Evolutionary conservation across 352 stramenopile genomes (phyloP), one percentile per base, ranked within the genome.

Genomic region (Globisporangium okanoganense): DNA sequence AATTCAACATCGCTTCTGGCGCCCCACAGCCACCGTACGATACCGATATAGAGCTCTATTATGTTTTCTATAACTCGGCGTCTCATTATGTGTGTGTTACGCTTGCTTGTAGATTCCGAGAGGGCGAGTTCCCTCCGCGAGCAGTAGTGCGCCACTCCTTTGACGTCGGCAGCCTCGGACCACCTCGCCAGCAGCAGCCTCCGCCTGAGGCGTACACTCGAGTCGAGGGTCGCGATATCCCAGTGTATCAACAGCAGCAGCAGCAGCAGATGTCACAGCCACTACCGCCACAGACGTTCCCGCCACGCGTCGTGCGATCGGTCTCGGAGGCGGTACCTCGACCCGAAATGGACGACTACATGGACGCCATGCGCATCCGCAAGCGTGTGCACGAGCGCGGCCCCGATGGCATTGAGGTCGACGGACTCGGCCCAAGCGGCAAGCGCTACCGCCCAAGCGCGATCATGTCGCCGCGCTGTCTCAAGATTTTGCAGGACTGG

Each of bases 401-500:
- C 31, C 62, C 74, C 12, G 75, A 82, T 8, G 65, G 59, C 1
- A 58, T 62, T 0, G 69, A 80, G 14, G 41, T 31, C 20, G 65
- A 75, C 2, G 60, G 45, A 12, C 48, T 56, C 1, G 57, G 61
- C 9, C 53, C 59, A 22, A 62, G 56, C 14, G 71, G 83, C 44
- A 88, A 88, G 61, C 74, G 78, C 14, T 77, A 66, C 47, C 73
- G 81, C 22, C 54, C 74, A 52, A 71, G 40, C 12, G 56, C 70
- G 25, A 75, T 86, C 47, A 72, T 84, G 63, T 89, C 82, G n/a
- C 82, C 85, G 1, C 82, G 79, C 35, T 82, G 75, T 47, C 71
- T 89, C 29, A 87, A 92, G 56, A 80, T 91, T 45, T 67, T 95
- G 14, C 85, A 93, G 51, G 80, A 93, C 54, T 93, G 83, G 83